A percentile compares a stretch with the other conserved stretches of the same genome.
Conservation (phyloP, 2,329 filamentous ascomycete species). For the Beauveria varroae region DNA sequence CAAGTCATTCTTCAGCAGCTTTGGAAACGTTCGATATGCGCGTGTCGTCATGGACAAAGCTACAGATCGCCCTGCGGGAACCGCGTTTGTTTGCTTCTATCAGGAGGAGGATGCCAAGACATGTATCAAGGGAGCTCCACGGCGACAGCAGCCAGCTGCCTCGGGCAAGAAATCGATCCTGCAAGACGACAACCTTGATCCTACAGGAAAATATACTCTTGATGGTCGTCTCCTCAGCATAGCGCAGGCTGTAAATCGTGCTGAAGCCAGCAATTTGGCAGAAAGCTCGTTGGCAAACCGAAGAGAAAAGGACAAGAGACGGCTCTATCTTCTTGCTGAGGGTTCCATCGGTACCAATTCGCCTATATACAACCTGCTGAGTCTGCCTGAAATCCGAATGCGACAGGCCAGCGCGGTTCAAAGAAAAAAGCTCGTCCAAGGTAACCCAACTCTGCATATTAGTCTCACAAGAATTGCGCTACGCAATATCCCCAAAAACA, state of each 20-base stretch:
- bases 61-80: slow-evolving; percentile 82
- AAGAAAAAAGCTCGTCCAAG: slow-evolving; percentile 82
- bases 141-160: slow-evolving; percentile 37
- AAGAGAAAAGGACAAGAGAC: slow-evolving; percentile 78
- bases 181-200: slow-evolving; percentile 77
- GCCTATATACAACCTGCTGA: slow-evolving; percentile 66
- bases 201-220: slow-evolving; percentile 78
- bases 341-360: slow-evolving; percentile 74
- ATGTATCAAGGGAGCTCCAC: slow-evolving; percentile 71
- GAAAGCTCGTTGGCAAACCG: slow-evolving; percentile 57
- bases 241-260: slow-evolving; percentile 75
- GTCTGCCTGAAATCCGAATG: slow-evolving; percentile 76
- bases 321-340: slow-evolving; percentile 80
- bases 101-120: slow-evolving; percentile 64
- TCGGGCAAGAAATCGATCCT: slow-evolving; percentile 71
- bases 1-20: slow-evolving; percentile 77
- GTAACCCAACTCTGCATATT: slow-evolving; percentile 81
- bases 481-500: slow-evolving; percentile 78
- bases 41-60: slow-evolving; percentile 81
- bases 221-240: slow-evolving; percentile 83
- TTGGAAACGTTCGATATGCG: slow-evolving; percentile 84
- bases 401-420: slow-evolving; percentile 81
- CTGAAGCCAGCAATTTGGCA: slow-evolving; percentile 68
- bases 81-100: slow-evolving; percentile 91
- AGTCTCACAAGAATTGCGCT: slow-evolving; percentile 85